These are phyloP conservation scores for Spergularia bocconei DNA, from an alignment of 148 eudicot genomes.

Conservation along the genomic window DNA sequence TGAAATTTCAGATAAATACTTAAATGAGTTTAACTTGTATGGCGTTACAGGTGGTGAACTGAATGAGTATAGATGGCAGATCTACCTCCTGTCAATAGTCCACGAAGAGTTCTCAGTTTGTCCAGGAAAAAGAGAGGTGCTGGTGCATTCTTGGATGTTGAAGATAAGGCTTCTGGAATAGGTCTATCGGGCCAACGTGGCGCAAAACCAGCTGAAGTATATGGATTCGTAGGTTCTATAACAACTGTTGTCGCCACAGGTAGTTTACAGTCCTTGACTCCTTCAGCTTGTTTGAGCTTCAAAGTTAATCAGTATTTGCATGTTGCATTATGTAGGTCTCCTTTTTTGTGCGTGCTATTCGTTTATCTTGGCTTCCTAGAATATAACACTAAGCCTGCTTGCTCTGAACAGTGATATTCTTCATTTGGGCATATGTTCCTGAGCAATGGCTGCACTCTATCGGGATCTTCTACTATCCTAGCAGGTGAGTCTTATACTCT, in stretches of 20 bases:
- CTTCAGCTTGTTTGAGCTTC: background rate
- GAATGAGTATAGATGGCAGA: conserved; percentile 47
- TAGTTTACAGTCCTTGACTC: conserved; percentile 15
- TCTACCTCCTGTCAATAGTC: conserved; percentile 65
- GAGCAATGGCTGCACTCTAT: conserved; percentile 74
- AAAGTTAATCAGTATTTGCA: background rate
- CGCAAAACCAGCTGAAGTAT: conserved; percentile 84
- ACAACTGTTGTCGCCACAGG: conserved; percentile 83
- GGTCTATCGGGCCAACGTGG: conserved; percentile 82
- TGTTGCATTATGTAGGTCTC: too few relatives aligned
- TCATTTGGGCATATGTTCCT: conserved; percentile 88
- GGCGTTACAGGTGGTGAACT: background rate
- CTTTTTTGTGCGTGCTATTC: too few relatives aligned
- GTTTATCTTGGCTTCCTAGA: too few relatives aligned
- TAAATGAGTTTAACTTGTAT: conserved; percentile 5
- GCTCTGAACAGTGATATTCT: conserved; percentile 51
- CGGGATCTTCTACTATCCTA: conserved; percentile 84
- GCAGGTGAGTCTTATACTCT: conserved; percentile 50
- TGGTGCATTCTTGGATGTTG: conserved; percentile 40
- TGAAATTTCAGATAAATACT: background rate
- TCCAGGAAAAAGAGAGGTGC: conserved; percentile 61
- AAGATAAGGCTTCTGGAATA: conserved; percentile 48
- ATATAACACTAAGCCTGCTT: conserved; percentile 8
- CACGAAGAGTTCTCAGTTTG: conserved; percentile 75
- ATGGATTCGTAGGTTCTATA: conserved; percentile 91